These are phyloP conservation scores for Pistacia vera DNA, from an alignment of 345 rosid species.

Conservation along the genomic window DNA sequence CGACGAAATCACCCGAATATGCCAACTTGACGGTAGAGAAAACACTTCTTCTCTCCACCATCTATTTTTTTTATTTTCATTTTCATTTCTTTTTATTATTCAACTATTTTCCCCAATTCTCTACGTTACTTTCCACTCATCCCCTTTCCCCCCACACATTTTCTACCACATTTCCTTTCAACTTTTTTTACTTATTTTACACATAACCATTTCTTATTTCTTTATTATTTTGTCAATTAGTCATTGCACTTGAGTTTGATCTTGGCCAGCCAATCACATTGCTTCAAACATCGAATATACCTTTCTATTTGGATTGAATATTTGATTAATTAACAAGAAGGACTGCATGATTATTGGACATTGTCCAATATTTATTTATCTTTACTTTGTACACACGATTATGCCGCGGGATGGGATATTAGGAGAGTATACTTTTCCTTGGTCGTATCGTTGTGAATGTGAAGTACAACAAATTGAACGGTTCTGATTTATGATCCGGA, in stretches of 20 bases:
- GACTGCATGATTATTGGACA: constrained; percentile 5
- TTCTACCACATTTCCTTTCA: too few species aligned
- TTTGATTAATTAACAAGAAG: not conserved
- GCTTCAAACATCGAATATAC: not conserved
- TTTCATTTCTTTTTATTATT: not conserved
- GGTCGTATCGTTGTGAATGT: constrained; percentile 12
- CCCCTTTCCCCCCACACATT: not conserved
- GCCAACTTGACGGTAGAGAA: constrained; percentile 52
- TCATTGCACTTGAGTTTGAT: constrained; percentile 17
- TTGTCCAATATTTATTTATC: not conserved
- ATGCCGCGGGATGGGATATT: not conserved
- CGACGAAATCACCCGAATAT: constrained; percentile 43
- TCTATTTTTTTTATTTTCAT: constrained; percentile 16
- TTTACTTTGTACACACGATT: not conserved
- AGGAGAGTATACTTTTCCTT: constrained; percentile 3
- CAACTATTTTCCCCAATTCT: not conserved
- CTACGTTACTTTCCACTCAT: constrained; percentile 24
- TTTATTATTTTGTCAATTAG: not conserved
- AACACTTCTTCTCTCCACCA: constrained; percentile 36
- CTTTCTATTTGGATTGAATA: not conserved
- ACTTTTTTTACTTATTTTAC: too few species aligned
- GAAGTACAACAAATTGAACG: constrained; percentile 20
- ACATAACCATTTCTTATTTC: not conserved
- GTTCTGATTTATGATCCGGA: constrained; percentile 15
- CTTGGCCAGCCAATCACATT: constrained; percentile 3